A percentile compares a stretch with the other conserved stretches of the same genome.
Evolutionary conservation across 2,329 filamentous ascomycete genomes (phyloP).

Genomic region (Monilinia fructicola): DNA sequence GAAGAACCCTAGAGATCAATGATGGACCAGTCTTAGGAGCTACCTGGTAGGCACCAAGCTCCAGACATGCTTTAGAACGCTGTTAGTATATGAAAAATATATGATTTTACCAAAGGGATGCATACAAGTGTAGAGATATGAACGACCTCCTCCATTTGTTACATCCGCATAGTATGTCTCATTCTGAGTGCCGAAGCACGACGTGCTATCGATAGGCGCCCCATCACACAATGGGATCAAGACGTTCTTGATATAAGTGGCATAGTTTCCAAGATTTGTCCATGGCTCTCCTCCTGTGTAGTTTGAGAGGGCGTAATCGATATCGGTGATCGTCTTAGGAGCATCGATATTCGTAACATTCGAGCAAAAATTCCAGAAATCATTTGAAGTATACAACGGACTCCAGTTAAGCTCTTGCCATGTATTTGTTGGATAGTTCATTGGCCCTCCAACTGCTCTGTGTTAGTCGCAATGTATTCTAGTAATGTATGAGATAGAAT

Average conservation of each 20-base stretch:
- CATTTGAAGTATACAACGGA: constrained; percentile 43
- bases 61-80: constrained; percentile 43
- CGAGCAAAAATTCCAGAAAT: constrained; percentile 54
- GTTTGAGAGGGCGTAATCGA: constrained; percentile 49
- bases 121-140: constrained; percentile 50
- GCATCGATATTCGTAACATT: constrained; percentile 51
- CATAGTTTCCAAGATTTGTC: constrained; percentile 53
- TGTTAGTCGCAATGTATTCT: constrained; percentile 15
- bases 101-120: not conserved
- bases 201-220: constrained; percentile 45
- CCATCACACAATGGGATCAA: constrained; percentile 47
- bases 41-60: constrained; percentile 51
- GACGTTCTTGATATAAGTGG: constrained; percentile 50
- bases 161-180: constrained; percentile 47
- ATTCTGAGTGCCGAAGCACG: constrained; percentile 47
- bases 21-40: constrained; percentile 47
- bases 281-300: constrained; percentile 52
- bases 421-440: constrained; percentile 51
- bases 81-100: not conserved
- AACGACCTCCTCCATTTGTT: constrained; percentile 45
- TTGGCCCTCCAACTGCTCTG: constrained; percentile 44
- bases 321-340: constrained; percentile 45
- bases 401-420: constrained; percentile 57
- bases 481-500: not conserved
- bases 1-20: constrained; percentile 49